Conservation (phyloP, 495 filamentous ascomycete species). For the Bathelium albidoporum region DNA sequence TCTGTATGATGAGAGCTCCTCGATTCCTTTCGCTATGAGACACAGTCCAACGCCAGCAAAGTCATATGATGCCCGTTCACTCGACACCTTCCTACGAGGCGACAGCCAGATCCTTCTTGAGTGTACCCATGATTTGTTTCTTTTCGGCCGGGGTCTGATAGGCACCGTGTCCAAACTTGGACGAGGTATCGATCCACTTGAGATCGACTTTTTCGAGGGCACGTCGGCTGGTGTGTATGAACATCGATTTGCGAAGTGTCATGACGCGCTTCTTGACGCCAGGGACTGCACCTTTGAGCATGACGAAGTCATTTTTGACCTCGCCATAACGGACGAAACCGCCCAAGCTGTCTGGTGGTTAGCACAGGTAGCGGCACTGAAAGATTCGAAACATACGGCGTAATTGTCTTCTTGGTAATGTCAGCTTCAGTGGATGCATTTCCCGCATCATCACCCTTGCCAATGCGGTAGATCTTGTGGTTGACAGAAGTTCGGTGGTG, state of each 20-base stretch:
- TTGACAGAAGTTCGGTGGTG: slow-evolving; percentile 99
- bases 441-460: slow-evolving; percentile 74
- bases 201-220: slow-evolving; percentile 98
- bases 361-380: slow-evolving; percentile 22
- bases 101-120: slow-evolving; percentile 93
- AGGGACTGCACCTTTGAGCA: slow-evolving; percentile 94
- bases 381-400: slow-evolving; percentile 71
- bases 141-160: slow-evolving; percentile 99
- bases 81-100: slow-evolving; percentile 46
- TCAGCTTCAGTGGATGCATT: slow-evolving; percentile 95
- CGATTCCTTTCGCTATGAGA: neutral
- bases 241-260: slow-evolving; percentile 99
- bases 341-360: slow-evolving; percentile 61
- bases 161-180: slow-evolving; percentile 99
- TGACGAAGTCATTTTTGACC: slow-evolving; percentile 98
- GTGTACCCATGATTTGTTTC: slow-evolving; percentile 82
- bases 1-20: neutral
- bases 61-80: slow-evolving; percentile 4
- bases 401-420: slow-evolving; percentile 97
- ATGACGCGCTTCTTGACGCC: slow-evolving; percentile 99
- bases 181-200: slow-evolving; percentile 99
- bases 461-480: slow-evolving; percentile 99
- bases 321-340: slow-evolving; percentile 99
- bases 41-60: neutral
- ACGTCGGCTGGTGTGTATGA: slow-evolving; percentile 87